Conservation (phyloP, 179 eudicot genomes). For the Carnegiea gigantea region DNA sequence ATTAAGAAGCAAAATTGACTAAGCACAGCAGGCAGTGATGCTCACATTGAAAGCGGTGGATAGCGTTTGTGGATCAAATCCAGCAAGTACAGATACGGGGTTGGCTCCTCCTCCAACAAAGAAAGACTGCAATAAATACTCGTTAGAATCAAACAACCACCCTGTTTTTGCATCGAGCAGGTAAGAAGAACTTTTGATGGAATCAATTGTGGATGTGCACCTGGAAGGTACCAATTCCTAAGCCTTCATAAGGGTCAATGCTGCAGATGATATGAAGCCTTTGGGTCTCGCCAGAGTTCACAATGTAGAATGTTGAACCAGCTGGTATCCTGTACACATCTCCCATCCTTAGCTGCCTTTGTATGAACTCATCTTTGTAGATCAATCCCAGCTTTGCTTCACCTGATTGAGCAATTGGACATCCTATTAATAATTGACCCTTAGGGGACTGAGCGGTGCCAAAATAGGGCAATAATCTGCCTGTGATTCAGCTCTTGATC, state of each 20-base stretch:
- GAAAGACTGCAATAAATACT: slow-evolving; percentile 54
- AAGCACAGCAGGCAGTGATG: neutral
- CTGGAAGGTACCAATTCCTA: slow-evolving; percentile 54
- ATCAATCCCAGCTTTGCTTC: slow-evolving; percentile 74
- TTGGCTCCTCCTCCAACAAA: slow-evolving; percentile 71
- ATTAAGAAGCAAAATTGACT: neutral
- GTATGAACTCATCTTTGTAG: slow-evolving; percentile 57
- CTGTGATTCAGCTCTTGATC: too few species aligned
- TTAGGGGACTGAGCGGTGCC: too few species aligned
- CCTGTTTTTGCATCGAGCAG: neutral
- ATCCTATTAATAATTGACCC: neutral
- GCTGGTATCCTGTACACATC: slow-evolving; percentile 73
- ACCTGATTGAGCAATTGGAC: slow-evolving; percentile 39
- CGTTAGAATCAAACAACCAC: neutral
- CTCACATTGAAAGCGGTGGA: slow-evolving; percentile 74
- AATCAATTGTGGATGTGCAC: slow-evolving; percentile 22
- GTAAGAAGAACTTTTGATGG: too few species aligned
- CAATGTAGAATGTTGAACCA: slow-evolving; percentile 76
- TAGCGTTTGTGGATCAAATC: slow-evolving; percentile 59
- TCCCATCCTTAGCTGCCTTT: slow-evolving; percentile 51
- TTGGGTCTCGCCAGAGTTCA: slow-evolving; percentile 67
- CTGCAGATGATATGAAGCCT: slow-evolving; percentile 63
- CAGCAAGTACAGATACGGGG: slow-evolving; percentile 65
- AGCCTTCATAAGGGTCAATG: slow-evolving; percentile 58
- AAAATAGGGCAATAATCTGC: too few species aligned